Conservation (phyloP, 371 early-diverging fungal genomes). For the Lichtheimia ornata region DNA sequence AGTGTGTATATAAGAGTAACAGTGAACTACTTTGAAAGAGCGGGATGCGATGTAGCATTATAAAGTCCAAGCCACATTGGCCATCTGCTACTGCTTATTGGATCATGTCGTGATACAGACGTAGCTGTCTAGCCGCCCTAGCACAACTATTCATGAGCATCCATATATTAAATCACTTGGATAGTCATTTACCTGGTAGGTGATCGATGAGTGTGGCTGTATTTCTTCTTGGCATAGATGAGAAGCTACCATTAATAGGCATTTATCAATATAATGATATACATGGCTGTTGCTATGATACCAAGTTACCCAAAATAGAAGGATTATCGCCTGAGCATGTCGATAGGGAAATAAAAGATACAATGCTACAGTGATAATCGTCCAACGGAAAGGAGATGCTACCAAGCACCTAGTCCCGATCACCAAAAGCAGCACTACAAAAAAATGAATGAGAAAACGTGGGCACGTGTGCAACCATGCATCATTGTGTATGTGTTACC, state of each 20-base stretch:
- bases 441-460: no score
- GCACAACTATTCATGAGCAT: background rate
- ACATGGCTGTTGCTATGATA: no score
- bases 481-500: background rate
- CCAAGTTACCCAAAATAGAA: background rate
- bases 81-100: background rate
- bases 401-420: no score
- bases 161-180: no score
- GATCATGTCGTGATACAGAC: slow-evolving; percentile 2
- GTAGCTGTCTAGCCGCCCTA: background rate
- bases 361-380: background rate
- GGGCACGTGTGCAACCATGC: no score
- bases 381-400: no score
- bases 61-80: background rate
- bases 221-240: no score
- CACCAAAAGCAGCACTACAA: no score
- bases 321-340: background rate
- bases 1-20: background rate
- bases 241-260: no score
- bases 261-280: no score
- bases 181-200: no score
- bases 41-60: background rate
- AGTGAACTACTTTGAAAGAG: background rate
- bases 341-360: background rate
- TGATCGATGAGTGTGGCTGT: no score